Base-by-base conservation (phyloP, 1,284 basidiomycete genomes). In the Peniophora sp. region DNA sequence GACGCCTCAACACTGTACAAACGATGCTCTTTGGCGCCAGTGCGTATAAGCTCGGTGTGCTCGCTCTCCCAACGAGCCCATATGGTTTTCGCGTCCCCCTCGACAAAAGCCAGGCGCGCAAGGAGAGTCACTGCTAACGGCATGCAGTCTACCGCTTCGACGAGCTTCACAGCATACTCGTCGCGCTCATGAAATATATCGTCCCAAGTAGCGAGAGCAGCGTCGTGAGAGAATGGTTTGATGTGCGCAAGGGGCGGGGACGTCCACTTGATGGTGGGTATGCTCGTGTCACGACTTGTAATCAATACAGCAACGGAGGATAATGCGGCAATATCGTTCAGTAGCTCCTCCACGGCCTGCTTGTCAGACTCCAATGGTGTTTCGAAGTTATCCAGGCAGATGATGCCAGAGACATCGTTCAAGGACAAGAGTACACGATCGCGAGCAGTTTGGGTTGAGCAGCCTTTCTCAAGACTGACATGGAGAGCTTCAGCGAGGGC, bases 321-420 rank as follows among this genome's bases (percentile, higher is more conserved):
- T n/a, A 41, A 16, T n/a, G 43, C 25, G 17, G 49, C 22, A 12
- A 50, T 3, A 3, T 38, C 22, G 16, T 10, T 10, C 19, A 50
- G 19, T 5, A 50, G 22, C n/a, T n/a, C 32, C 14, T 50, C 43
- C n/a, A 50, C 24, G 9, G 11, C 24, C 19, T 10, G 11, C 11
- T 14, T 45, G 3, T 23, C 19, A 20, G 16, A 3, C 24, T 63
- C 56, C 65, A 64, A 66, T 0, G 59, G 54, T 0, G 65, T 67
- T 50, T 69, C 66, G 36, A 69, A 59, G 49, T 69, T 67, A 34
- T 69, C 66, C 9, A 69, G 53, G 1, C 67, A 35, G 9, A 69
- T 32, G 2, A 67, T 27, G 2, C 53, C 48, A 2, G 53, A 12
- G 49, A 35, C 9, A 63, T 50, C 19, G 52, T 50, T 1, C 52